These are phyloP conservation scores for Bipolaris sorokiniana DNA, from an alignment of 2,329 filamentous ascomycete species.

Conservation along the genomic window DNA sequence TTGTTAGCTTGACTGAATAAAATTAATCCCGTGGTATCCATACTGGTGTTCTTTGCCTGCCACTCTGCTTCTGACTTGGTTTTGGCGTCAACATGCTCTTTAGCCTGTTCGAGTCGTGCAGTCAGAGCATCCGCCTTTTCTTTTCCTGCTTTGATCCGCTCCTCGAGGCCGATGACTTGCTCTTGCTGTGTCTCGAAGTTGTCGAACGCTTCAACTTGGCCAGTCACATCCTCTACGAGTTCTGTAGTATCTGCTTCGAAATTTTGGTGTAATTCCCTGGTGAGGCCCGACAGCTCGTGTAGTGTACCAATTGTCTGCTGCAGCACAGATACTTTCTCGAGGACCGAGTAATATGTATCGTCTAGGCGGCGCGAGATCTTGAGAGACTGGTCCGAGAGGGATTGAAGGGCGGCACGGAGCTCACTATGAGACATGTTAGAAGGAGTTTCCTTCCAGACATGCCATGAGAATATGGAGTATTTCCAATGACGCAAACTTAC, in stretches of 20 bases:
- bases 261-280: slow-evolving; percentile 62
- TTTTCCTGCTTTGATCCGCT: slow-evolving; percentile 65
- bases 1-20: slow-evolving; percentile 18
- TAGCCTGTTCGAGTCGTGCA: slow-evolving; percentile 68
- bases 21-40: not conserved
- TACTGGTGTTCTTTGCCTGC: slow-evolving; percentile 65
- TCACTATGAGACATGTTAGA: slow-evolving; percentile 42
- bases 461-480: not conserved
- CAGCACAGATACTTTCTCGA: slow-evolving; percentile 70
- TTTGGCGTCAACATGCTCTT: slow-evolving; percentile 69
- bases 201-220: slow-evolving; percentile 66
- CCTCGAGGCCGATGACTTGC: slow-evolving; percentile 67
- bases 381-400: slow-evolving; percentile 65
- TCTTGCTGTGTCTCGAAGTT: slow-evolving; percentile 69
- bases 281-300: slow-evolving; percentile 69
- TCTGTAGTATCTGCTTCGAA: slow-evolving; percentile 67
- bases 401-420: slow-evolving; percentile 49
- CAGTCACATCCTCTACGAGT: slow-evolving; percentile 64
- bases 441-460: not conserved
- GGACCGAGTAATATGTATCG: slow-evolving; percentile 74
- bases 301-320: slow-evolving; percentile 69
- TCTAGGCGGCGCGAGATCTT: slow-evolving; percentile 70
- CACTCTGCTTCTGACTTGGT: slow-evolving; percentile 70
- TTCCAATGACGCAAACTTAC: slow-evolving; percentile 30
- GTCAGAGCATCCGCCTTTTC: slow-evolving; percentile 66